Conservation (phyloP, 441 rosid genomes). For the Populus hybrid region DNA sequence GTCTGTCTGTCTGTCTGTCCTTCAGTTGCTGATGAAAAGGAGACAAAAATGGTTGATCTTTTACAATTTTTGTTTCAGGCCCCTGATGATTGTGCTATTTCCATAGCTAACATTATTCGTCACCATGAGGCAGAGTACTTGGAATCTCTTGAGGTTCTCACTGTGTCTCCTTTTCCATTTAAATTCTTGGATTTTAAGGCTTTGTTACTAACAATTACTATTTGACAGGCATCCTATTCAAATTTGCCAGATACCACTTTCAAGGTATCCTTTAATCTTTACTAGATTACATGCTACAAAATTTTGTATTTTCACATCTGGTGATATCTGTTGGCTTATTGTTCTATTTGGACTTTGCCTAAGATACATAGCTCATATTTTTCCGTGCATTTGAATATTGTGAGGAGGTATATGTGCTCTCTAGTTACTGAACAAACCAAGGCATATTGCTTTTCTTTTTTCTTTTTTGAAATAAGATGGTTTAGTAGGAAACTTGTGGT, state of each 20-base stretch:
- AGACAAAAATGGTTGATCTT: slow-evolving; percentile 1
- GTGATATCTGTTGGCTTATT: neutral
- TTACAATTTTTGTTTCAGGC: slow-evolving; percentile 48
- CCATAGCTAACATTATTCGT: slow-evolving; percentile 65
- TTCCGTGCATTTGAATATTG: no score
- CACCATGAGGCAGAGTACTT: slow-evolving; percentile 91
- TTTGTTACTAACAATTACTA: slow-evolving; percentile 10
- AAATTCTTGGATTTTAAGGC: slow-evolving; percentile 9
- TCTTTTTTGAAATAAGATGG: neutral
- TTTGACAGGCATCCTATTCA: slow-evolving; percentile 78
- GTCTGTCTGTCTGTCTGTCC: no score
- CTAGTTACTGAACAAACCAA: neutral
- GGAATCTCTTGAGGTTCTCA: slow-evolving; percentile 79
- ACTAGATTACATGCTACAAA: neutral
- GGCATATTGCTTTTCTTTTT: neutral
- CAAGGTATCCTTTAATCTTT: slow-evolving; percentile 50
- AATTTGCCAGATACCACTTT: slow-evolving; percentile 89
- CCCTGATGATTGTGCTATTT: slow-evolving; percentile 73
- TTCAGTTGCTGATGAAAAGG: neutral
- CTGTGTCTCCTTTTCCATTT: slow-evolving; percentile 12
- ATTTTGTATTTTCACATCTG: neutral
- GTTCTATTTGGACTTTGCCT: neutral
- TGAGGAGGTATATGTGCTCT: neutral
- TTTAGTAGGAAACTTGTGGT: neutral
- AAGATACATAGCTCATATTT: no score